A percentile compares a stretch with the other conserved stretches of the same genome.
phyloP scores from a whole-genome alignment of 345 rosid genomes.

The Draba incana region DNA sequence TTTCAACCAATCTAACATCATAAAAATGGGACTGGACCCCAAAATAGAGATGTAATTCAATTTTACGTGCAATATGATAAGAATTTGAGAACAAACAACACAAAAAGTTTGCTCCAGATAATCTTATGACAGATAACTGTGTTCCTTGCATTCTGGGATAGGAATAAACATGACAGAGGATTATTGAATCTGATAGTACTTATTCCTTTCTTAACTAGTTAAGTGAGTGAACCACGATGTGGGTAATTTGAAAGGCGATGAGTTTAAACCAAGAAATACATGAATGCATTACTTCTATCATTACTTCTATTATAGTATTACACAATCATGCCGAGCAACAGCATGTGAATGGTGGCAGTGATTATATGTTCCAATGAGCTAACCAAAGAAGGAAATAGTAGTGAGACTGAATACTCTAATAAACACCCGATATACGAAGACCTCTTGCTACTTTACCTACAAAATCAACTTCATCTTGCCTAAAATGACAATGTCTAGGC shows the following conservation, averaged over 20 bases:
- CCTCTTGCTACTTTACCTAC: not conserved
- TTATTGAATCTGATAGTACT: not conserved
- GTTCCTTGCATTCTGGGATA: not conserved
- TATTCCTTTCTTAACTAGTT: not conserved
- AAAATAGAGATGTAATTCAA: not conserved
- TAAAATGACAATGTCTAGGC: constrained; percentile 5
- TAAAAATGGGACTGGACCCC: not conserved
- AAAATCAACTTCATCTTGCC: not conserved
- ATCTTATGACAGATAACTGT: not conserved
- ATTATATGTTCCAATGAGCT: not conserved
- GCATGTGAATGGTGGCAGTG: constrained; percentile 7
- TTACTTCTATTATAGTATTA: not conserved
- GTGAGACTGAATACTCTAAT: not conserved
- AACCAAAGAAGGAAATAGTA: constrained; percentile 9
- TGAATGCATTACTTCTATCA: constrained; percentile 4
- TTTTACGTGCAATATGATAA: not conserved
- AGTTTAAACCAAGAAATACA: not conserved
- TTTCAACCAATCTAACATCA: not conserved
- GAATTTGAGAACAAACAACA: not conserved
- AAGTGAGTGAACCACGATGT: not conserved
- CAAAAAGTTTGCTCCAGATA: not conserved
- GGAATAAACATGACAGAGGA: not conserved
- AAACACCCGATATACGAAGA: not conserved
- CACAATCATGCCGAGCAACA: not conserved
- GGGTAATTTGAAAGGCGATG: not conserved